Conservation (phyloP, 345 rosid species). For the Dovyalis caffra region DNA sequence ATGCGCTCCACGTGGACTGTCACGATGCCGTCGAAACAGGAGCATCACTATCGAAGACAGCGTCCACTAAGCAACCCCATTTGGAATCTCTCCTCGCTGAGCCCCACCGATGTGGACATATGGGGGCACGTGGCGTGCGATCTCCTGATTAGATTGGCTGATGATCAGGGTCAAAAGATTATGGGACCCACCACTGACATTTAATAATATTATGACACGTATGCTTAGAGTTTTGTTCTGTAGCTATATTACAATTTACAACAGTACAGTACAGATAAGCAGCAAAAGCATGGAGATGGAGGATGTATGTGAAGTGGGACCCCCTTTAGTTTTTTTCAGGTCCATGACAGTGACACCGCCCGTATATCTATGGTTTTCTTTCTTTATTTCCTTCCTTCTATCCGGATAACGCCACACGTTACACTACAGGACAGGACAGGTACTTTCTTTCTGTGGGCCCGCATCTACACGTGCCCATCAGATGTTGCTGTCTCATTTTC, state of each 20-base stretch:
- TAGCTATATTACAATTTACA: no score
- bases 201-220: neutral
- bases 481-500: constrained; percentile 16
- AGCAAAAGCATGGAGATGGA: neutral
- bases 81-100: constrained; percentile 12
- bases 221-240: neutral
- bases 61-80: constrained; percentile 20
- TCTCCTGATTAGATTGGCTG: constrained; percentile 8
- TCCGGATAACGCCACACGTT: constrained; percentile 29
- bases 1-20: constrained; percentile 33
- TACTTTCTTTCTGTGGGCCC: neutral
- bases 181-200: constrained; percentile 18
- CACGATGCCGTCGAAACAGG: neutral
- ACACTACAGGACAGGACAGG: no score
- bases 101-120: constrained; percentile 24
- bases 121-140: constrained; percentile 24
- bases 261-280: constrained; percentile 1
- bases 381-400: neutral
- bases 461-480: constrained; percentile 23
- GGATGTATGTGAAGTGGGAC: neutral
- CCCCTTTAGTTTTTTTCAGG: neutral
- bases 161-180: constrained; percentile 14
- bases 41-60: constrained; percentile 19
- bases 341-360: constrained; percentile 21
- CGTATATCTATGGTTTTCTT: constrained; percentile 11